These are phyloP conservation scores for Backusella luteola DNA, from an alignment of 192 early-diverging fungal species.

Conservation along the genomic window DNA sequence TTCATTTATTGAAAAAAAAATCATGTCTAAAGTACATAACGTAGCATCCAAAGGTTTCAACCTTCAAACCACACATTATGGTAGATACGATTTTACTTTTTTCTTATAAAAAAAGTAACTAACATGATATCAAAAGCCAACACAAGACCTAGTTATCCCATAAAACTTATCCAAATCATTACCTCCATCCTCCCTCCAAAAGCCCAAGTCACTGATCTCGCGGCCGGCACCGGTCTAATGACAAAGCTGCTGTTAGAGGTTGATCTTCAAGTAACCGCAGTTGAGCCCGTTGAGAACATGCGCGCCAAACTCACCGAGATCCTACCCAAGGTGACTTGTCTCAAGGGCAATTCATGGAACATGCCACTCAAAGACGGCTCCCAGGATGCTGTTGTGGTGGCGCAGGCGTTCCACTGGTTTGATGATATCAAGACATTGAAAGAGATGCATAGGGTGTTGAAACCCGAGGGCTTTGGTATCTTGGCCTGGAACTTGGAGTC, in stretches of 20 bases:
- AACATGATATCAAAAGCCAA: conserved; percentile 5
- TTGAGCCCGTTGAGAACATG: conserved; percentile 34
- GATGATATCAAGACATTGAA: conserved; percentile 37
- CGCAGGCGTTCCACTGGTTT: conserved; percentile 57
- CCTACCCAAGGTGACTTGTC: conserved; percentile 11
- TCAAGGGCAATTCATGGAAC: conserved; percentile 34
- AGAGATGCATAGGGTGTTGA: conserved; percentile 46
- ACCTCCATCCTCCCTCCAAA: background rate
- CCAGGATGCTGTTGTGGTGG: conserved; percentile 37
- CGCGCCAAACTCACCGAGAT: conserved; percentile 16
- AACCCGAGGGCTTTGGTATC: conserved; percentile 33
- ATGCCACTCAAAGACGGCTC: conserved; percentile 29
- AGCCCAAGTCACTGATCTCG: conserved; percentile 25
- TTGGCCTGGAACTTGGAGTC: conserved; percentile 54
- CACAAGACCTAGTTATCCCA: conserved; percentile 29
- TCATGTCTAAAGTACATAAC: background rate
- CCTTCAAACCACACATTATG: background rate
- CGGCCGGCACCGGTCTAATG: conserved; percentile 36
- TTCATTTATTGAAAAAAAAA: background rate
- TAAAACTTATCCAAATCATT: background rate
- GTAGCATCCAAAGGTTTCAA: conserved; percentile 1
- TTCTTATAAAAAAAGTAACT: background rate
- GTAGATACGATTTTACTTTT: background rate
- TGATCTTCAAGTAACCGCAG: conserved; percentile 19
- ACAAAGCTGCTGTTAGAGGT: conserved; percentile 14